Evolutionary conservation across 2,329 filamentous ascomycete genomes (phyloP), one percentile per base, ranked within the genome.

Genomic region (Scedosporium aurantiacum): DNA sequence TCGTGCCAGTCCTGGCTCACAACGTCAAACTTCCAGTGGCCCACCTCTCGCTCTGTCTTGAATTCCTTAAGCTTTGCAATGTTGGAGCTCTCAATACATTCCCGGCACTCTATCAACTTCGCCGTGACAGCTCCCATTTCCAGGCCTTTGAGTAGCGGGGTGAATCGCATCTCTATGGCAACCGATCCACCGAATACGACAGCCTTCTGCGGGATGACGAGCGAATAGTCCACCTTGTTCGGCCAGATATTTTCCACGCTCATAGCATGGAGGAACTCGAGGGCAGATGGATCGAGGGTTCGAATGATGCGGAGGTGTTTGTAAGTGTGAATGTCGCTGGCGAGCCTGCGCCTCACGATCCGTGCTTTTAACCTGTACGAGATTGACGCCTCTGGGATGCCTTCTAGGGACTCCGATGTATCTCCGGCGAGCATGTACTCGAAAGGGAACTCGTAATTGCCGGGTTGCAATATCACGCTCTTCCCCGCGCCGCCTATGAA

Each of bases 231-330:
- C 67, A 97, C 84, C 78, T 99, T 99, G 77, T 96, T 94, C 5
- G 91, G 89, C 94, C 94, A 99, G 65, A 96, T 89, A 70, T 97
- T 97, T 74, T 97, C 92, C 65, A 97, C 92, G 65, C 90, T 90
- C 90, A 97, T 94, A 57, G 91, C 88, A 73, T 97, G 89, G 43
- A 89, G 81, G 64, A 92, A 82, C 70, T 93, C 89, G 63, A 92
- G 79, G 10, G 89, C 88, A 58, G 86, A 86, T 10, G 89, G 82
- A 63, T 90, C 88, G 56, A 92, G 76, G 0, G 90, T 93, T 62
- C 90, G 83, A 62, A 93, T 88, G 62, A 93, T 84, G 61, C 90
- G 84, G 61, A 94, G 74, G 60, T 88, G 86, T 72, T 93, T 93
- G 71, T 87, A 87, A 40, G 90, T 83, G 66, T 89, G 85, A 58